Base-by-base conservation (phyloP, 2,329 filamentous ascomycete species). In the Epichloe festucae region DNA sequence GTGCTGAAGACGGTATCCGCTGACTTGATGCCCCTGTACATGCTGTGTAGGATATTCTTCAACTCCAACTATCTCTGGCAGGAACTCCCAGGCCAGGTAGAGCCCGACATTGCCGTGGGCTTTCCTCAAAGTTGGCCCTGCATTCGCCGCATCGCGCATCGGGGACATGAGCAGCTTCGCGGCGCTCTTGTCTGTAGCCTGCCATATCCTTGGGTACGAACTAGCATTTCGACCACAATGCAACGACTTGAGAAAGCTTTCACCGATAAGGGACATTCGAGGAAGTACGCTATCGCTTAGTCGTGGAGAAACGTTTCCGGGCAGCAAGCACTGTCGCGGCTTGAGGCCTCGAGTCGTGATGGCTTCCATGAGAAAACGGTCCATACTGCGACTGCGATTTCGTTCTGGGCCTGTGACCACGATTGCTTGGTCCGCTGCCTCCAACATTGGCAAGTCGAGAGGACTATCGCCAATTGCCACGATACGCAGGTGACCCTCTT, bases 381-480 rank as follows among this genome's bases (percentile, higher is more conserved):
- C 73, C 77, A 83, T 82, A 1, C 63, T 69, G 39, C 67, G 71
- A 60, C 76, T 82, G 49, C 77, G 69, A 0, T 47, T 61, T 0
- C 55, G 5, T 55, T 73, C 60, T 0, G 74, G 62, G 1, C 77
- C 76, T 3, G 79, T 76, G 0, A 84, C 71, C 4, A 85, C 68
- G 39, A 81, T 60, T 0, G 78, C 74, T 52, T 73, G 53, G 55
- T 83, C 63, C 0, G 81, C 80, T 36, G 64, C 56, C 2, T 54
- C 55, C 12, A 84, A 56, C 81, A 85, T 85, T 0, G 65, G 62
- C 17, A 84, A 40, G 56, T 84, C 81, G 6, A 82, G 54, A 0
- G 69, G 68, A 55, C 79, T 79, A 56, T 83, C 79, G n/a, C 80
- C 79, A 56, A 84, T 79, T 0, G 77, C 80, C 60, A 67, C 73